Conservation (phyloP, 2,329 filamentous ascomycete species). For the Penicillium italicum region DNA sequence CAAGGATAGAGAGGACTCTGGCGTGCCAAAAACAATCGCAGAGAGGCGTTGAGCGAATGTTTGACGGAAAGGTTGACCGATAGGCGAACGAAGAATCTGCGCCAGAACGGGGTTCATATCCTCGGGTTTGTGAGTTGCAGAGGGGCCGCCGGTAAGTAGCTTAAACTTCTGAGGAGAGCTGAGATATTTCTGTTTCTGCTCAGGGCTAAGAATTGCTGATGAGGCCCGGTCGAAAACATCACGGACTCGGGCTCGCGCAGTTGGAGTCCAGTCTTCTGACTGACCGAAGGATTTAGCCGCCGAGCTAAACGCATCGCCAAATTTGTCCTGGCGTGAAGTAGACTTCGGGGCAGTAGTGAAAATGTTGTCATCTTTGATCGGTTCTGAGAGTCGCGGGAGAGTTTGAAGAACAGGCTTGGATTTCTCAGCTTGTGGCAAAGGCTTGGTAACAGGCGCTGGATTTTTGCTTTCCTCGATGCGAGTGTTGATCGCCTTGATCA, state of each 20-base stretch:
- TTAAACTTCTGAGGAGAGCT: constrained; percentile 39
- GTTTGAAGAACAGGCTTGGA: constrained; percentile 40
- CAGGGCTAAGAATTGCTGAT: constrained; percentile 38
- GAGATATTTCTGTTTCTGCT: constrained; percentile 39
- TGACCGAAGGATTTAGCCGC: constrained; percentile 48
- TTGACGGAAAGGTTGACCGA: constrained; percentile 68
- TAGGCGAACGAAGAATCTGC: constrained; percentile 47
- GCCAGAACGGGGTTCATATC: constrained; percentile 50
- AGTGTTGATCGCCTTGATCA: constrained; percentile 63
- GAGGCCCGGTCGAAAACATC: constrained; percentile 40
- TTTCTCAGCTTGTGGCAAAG: constrained; percentile 44
- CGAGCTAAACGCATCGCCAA: constrained; percentile 43
- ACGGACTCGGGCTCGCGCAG: constrained; percentile 37
- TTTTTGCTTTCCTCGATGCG: constrained; percentile 64
- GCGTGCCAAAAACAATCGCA: constrained; percentile 67
- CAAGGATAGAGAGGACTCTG: constrained; percentile 65
- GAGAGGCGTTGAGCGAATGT: constrained; percentile 63
- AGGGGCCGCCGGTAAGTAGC: constrained; percentile 30
- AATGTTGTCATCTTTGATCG: constrained; percentile 49
- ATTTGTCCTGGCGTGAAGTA: constrained; percentile 34
- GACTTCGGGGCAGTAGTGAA: constrained; percentile 42
- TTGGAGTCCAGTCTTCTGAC: constrained; percentile 44
- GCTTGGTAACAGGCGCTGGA: constrained; percentile 33
- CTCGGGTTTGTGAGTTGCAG: constrained; percentile 45
- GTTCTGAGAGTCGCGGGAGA: constrained; percentile 50